These are phyloP conservation scores for Triticum urartu DNA, from an alignment of 176 grass and related monocot genomes.

Conservation along the genomic window DNA sequence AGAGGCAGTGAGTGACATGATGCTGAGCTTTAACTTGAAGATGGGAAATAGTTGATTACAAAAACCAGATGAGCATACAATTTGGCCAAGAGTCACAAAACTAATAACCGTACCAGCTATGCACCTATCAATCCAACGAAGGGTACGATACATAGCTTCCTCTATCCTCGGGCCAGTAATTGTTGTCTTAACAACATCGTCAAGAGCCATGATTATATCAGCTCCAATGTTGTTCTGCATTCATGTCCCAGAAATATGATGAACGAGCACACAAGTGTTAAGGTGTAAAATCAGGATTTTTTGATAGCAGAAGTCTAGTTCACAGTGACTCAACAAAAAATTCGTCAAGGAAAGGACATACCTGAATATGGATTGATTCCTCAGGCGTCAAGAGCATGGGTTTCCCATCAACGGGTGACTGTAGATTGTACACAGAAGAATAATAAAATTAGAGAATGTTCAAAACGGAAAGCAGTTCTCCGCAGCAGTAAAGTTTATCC, in stretches of 20 bases:
- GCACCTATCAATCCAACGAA: conserved; percentile 99
- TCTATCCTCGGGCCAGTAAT: conserved; percentile 97
- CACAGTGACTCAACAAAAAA: not conserved
- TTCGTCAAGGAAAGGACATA: conserved; percentile 18
- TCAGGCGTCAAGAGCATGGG: conserved; percentile 95
- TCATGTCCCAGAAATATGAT: conserved; percentile 14
- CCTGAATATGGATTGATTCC: conserved; percentile 97
- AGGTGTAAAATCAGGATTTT: not conserved
- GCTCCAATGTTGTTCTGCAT: conserved; percentile 98
- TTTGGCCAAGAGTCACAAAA: not conserved
- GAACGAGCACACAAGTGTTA: not conserved
- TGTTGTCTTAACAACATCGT: conserved; percentile 98
- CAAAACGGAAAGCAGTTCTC: not conserved
- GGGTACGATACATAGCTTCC: conserved; percentile 96
- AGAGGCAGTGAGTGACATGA: conserved; percentile 12
- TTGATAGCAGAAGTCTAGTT: not conserved
- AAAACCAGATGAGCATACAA: not conserved
- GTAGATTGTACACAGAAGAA: conserved; percentile 18
- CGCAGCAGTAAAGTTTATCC: not conserved
- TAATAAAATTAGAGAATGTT: conserved; percentile 13
- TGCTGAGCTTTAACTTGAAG: conserved; percentile 8
- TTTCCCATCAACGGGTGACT: conserved; percentile 99
- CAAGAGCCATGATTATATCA: conserved; percentile 99
- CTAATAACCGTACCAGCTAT: conserved; percentile 72
- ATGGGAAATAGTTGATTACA: not conserved